Base-by-base conservation (phyloP, 2,329 filamentous ascomycete species). In the Neofusicoccum cordaticola region DNA sequence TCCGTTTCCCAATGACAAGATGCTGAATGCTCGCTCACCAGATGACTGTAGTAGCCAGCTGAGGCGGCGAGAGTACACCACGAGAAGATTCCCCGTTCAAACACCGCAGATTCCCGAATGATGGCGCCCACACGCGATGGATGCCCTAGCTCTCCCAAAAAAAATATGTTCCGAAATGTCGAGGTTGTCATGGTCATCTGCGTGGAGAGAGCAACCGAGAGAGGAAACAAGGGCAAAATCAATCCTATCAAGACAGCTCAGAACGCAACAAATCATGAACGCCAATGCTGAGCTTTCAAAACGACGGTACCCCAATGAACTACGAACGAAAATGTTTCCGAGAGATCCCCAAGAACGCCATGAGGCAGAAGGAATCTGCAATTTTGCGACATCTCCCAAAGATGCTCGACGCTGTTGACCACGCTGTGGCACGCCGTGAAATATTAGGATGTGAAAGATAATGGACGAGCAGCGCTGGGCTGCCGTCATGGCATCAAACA, bases 191-290 rank as follows among this genome's bases (percentile, higher is more conserved):
- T 57, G 37, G 39, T 57, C 56, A 45, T 60, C 19, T 45, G 53
- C 39, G 53, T 22, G 12, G 41, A 58, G 35, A 34, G 17, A 42
- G n/a, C 39, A 60, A 17, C 44, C 56, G 56, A 45, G 31, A 60
- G 56, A 19, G 53, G n/a, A 44, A 42, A 17, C 35, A 56, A 34
- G 19, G 39, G 39, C 53, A 42, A 47, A 47, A 60, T 60, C 56
- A 47, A 60, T 13, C 56, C 42, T 60, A 60, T 60, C 56, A 60
- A 60, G 19, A 60, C 56, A 60, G 37, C 31, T 60, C 56, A 45
- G 42, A 58, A 58, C 27, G 53, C 53, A 58, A 58, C 53, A 58
- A 45, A 17, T 58, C 53, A 58, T 19, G 22, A 42, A 58, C 53
- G 53, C 53, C 53, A 56, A 58, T 58, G 53, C 53, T 44, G 39